Evolutionary conservation across 805 yeast genomes (phyloP), one percentile per base, ranked within the genome.

Genomic region (Maudiozyma bulderi): DNA sequence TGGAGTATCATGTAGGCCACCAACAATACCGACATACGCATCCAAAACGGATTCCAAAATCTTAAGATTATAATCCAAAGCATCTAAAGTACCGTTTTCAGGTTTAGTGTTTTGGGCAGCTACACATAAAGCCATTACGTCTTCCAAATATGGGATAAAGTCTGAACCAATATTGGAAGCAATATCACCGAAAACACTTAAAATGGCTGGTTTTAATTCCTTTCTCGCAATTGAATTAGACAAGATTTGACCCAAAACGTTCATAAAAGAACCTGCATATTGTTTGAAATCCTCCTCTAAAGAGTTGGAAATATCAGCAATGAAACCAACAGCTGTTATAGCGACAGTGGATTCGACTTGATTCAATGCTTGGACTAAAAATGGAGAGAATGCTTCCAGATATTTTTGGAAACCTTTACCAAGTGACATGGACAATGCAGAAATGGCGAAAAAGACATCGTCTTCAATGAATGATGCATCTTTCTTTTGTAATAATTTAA

Each of bases 171-270:
- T 80, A 11, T 93, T 82, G 0, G 95, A 78, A 4, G 98, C 97
- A 60, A 93, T 79, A 67, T 93, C 99, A 54, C 99, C 99, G 66
- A 93, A 87, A 60, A 95, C 88, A 10, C 97, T 86, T 56, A 93
- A 71, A 31, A 91, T 87, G 26, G 87, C 76, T 14, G 97, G 96
- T 65, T 86, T 82, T 56, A 91, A 74, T 54, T 88, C 96, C 51
- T 86, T 78, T 62, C 83, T 83, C 15, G 87, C 81, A 49, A 76
- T 78, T 40, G 76, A 74, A 58, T 78, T 78, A 50, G 84, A 80
- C 53, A 93, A 74, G 60, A 81, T 80, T 45, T 76, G 74, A 47
- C 95, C 91, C 62, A 93, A 75, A 44, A 84, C 84, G 46, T 78
- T 78, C 95, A 93, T 89, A 61, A 91, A 77, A 3, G 83, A 84